Base-by-base conservation (phyloP, 306 rosid genomes). In the Leucaena leucocephala region DNA sequence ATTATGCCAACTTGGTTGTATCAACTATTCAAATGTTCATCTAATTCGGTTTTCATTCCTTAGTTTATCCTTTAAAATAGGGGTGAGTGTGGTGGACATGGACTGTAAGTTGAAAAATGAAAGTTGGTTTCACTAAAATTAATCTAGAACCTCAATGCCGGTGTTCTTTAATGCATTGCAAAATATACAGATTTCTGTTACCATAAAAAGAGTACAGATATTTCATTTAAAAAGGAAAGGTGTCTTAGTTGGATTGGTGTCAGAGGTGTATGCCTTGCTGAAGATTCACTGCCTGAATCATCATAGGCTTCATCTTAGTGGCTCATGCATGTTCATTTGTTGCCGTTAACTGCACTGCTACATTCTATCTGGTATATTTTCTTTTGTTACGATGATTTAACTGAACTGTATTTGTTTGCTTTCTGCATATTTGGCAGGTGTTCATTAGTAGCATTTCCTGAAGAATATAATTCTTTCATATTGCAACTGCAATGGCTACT, bases 401-500 rank as follows among this genome's bases (percentile, higher is more conserved):
- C 49, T 73, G 62, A 22, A 49, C 35, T 39, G n/a, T 42, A 8
- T 7, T 7, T 71, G 45, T 42, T 55, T 63, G 15, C 5, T 44
- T 21, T 46, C 42, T 62, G 4, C 59, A 34, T 27, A 6, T 72
- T 22, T 36, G 54, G 34, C 84, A 84, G 89, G 80, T 43, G 42
- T 40, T 57, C 68, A 14, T 50, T 39, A 17, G 36, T 19, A 11
- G 48, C 62, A 62, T 79, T 71, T 73, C 57, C 45, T 58, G 75
- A 64, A 77, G 83, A 43, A 46, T 76, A 57, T 46, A 65, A 7
- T 54, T 35, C 68, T 57, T 19, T 50, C 75, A 17, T 46, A 17
- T 67, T 69, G 45, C 33, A 39, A 71, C 59, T 81, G 48, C 78
- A 19, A 93, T 93, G 97, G 84, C 97, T 55, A 89, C 98, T 80